phyloP scores from a whole-genome alignment of 352 stramenopile species.

The Paralagenidium karlingii region DNA sequence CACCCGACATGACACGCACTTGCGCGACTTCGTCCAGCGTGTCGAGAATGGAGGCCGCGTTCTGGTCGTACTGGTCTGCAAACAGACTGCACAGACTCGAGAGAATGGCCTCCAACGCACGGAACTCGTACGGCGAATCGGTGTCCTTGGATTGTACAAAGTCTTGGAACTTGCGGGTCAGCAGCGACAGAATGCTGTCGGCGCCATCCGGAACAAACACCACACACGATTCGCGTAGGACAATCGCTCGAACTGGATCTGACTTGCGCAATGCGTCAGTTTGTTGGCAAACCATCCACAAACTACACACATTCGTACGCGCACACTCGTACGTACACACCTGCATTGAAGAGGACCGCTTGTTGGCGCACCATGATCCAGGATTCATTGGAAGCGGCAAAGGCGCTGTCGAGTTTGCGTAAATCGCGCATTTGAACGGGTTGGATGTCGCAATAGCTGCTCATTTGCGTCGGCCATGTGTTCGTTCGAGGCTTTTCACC shows the following conservation, averaged over 20 bases:
- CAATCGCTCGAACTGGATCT: conserved; percentile 27
- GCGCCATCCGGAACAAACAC: conserved; percentile 30
- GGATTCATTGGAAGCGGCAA: conserved; percentile 16
- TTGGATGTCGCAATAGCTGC: conserved; percentile 24
- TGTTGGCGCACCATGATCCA: conserved; percentile 26
- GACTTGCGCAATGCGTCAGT: no score
- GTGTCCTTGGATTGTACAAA: neutral
- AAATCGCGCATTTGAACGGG: conserved; percentile 28
- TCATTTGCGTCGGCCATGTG: no score
- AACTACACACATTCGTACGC: neutral
- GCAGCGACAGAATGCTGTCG: conserved; percentile 23
- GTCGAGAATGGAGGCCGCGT: conserved; percentile 7
- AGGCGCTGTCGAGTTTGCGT: conserved; percentile 22
- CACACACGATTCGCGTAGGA: conserved; percentile 21
- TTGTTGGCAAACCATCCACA: neutral
- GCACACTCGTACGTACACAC: neutral
- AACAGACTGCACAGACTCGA: conserved; percentile 5
- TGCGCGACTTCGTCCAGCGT: conserved; percentile 12
- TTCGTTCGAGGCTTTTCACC: no score
- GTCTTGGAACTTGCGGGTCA: conserved; percentile 21
- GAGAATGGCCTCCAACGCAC: conserved; percentile 5
- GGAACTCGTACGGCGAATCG: neutral
- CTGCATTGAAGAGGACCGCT: conserved; percentile 26
- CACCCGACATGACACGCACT: conserved; percentile 13
- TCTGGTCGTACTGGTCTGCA: conserved; percentile 12